phyloP scores from a whole-genome alignment of 805 yeast species.

The Candida argentea region DNA sequence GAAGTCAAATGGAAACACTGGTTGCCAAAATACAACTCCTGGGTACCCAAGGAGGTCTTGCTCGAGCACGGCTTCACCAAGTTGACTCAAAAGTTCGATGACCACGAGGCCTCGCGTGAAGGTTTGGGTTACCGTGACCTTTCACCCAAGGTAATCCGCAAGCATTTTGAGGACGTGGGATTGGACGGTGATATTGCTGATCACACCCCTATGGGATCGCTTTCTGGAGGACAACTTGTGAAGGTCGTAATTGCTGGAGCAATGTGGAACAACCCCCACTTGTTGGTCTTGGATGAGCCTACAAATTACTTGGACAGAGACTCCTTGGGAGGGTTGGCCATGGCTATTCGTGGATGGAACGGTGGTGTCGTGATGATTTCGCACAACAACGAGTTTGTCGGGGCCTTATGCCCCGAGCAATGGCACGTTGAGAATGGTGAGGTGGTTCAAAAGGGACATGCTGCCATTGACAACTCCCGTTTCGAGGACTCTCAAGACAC shows the following conservation, averaged over 20 bases:
- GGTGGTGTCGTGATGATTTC: slow-evolving; percentile 99
- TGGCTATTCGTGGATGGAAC: slow-evolving; percentile 95
- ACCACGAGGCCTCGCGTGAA: slow-evolving; percentile 39
- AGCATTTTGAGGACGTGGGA: slow-evolving; percentile 96
- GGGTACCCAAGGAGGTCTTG: slow-evolving; percentile 80
- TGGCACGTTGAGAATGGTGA: slow-evolving; percentile 94
- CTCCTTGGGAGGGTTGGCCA: slow-evolving; percentile 93
- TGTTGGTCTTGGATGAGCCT: slow-evolving; percentile 94
- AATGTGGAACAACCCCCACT: slow-evolving; percentile 98
- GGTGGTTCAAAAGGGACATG: slow-evolving; percentile 74
- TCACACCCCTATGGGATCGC: slow-evolving; percentile 92
- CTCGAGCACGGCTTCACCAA: slow-evolving; percentile 49
- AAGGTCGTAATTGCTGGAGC: slow-evolving; percentile 99
- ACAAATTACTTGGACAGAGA: slow-evolving; percentile 97
- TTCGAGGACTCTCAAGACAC: too few relatives aligned
- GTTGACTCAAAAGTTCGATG: slow-evolving; percentile 35
- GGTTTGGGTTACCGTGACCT: slow-evolving; percentile 43
- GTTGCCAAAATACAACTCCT: slow-evolving; percentile 87
- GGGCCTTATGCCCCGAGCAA: slow-evolving; percentile 96
- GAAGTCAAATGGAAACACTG: slow-evolving; percentile 90
- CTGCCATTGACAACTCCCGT: slow-evolving; percentile 62
- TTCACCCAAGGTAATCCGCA: slow-evolving; percentile 82
- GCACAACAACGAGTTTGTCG: slow-evolving; percentile 93
- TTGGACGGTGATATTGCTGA: slow-evolving; percentile 97
- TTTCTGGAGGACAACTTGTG: slow-evolving; percentile 97